Base-by-base conservation (phyloP, 2,329 filamentous ascomycete genomes). In the Cryoendolithus antarcticus region DNA sequence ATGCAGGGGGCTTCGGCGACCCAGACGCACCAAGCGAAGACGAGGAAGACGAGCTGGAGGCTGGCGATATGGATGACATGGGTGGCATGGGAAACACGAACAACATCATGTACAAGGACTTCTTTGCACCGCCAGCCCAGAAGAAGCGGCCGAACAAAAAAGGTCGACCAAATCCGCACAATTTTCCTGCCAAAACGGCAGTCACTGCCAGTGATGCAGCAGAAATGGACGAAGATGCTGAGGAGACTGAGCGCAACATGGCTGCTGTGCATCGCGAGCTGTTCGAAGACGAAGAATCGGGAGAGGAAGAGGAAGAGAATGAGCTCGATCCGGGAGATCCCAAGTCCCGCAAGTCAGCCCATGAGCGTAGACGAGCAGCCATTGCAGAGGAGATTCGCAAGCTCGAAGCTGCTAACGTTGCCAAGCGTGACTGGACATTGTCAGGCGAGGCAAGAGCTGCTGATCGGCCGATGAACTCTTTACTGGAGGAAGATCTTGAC, bases 401-500 rank as follows among this genome's bases (percentile, higher is more conserved):
- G 43, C 75, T 98, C 11, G 91, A 98, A 68, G 78, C 84, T 3
- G 85, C 80, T 21, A 89, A 88, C 39, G 80, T 96, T 1, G 82
- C 84, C 24, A 93, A 93, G 63, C 80, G 86, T 42, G 77, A 89
- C 54, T 98, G 91, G 91, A 82, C 84, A 11, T 67, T 96, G 38
- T 74, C 82, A 7, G 91, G 91, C 55, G 91, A 98, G 69, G 88
- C 88, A 4, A 73, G 77, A 35, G 89, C 85, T 2, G 70, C 71
- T 1, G 85, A 91, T 49, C 75, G 91, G 29, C 91, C 91, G 0
- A 59, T 86, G 39, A 96, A 98, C 65, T 95, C 89, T 1, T 72
- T 98, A 2, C 75, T 98, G 1, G 88, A 96, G 57, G 78, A 96
- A 63, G 86, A 96, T 53, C 73, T 98, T 19, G 89, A 96, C 48